Evolutionary conservation across 352 stramenopile species (phyloP).

Genomic region (Pythium phragmiticola): DNA sequence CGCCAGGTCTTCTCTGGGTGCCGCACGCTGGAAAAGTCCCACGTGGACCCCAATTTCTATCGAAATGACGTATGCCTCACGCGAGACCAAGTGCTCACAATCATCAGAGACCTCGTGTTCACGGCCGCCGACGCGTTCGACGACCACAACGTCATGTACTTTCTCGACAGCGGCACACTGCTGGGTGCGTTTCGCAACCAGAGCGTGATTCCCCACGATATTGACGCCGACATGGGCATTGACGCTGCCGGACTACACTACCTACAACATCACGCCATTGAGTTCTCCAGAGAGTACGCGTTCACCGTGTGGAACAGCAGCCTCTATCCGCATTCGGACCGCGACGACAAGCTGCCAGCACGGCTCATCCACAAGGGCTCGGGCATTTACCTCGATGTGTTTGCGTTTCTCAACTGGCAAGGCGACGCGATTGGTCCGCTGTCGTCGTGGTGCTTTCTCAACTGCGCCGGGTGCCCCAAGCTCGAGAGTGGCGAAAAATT

Average conservation of each 20-base stretch:
- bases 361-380: conserved; percentile 25
- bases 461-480: conserved; percentile 19
- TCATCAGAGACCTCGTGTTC: conserved; percentile 29
- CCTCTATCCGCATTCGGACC: conserved; percentile 17
- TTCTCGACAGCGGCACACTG: conserved; percentile 37
- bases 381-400: conserved; percentile 33
- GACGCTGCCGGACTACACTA: conserved; percentile 16
- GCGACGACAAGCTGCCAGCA: conserved; percentile 28
- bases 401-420: conserved; percentile 28
- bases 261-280: conserved; percentile 11
- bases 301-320: conserved; percentile 28
- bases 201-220: conserved; percentile 30
- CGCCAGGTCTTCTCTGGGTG: conserved; percentile 7
- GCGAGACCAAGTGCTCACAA: conserved; percentile 19
- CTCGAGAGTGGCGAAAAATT: not conserved
- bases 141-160: conserved; percentile 31
- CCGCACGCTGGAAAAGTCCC: conserved; percentile 14
- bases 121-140: conserved; percentile 16
- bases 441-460: conserved; percentile 24
- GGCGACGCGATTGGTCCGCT: conserved; percentile 17
- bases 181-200: conserved; percentile 31
- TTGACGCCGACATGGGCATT: conserved; percentile 33
- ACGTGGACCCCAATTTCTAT: conserved; percentile 21
- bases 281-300: conserved; percentile 17
- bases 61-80: conserved; percentile 19